Evolutionary conservation across 164 flowering plant species (phyloP).

Genomic region (Euptelea pleiosperma): DNA sequence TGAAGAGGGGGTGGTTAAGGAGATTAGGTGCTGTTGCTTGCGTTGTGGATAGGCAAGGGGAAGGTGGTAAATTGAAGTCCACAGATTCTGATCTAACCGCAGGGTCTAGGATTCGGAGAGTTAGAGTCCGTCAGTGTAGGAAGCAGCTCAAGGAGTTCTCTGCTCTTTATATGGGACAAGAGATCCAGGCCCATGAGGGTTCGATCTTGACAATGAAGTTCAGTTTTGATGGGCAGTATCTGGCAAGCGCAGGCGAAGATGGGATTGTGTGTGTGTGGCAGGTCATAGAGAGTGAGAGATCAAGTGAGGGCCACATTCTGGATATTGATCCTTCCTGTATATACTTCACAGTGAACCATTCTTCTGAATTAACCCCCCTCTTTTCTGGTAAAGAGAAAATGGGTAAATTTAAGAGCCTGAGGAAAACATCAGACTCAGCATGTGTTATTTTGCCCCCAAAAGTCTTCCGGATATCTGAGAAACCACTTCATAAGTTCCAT

Average conservation of each 20-base stretch:
- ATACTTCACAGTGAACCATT: constrained; percentile 66
- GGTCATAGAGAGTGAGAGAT: constrained; percentile 67
- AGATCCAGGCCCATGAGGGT: constrained; percentile 79
- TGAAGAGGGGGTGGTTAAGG: constrained; percentile 48
- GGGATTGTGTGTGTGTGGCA: constrained; percentile 77
- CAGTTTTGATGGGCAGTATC: constrained; percentile 79
- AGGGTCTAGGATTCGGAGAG: constrained; percentile 39
- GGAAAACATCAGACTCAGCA: constrained; percentile 64
- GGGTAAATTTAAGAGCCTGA: constrained; percentile 34
- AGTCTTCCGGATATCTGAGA: constrained; percentile 69
- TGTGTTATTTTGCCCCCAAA: constrained; percentile 79
- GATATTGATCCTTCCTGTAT: constrained; percentile 67
- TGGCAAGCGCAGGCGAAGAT: constrained; percentile 94
- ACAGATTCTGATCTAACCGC: constrained; percentile 14
- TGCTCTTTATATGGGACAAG: constrained; percentile 71
- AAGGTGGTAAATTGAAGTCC: constrained; percentile 18
- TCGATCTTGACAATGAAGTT: constrained; percentile 84
- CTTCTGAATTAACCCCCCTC: constrained; percentile 65
- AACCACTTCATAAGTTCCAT: constrained; percentile 75
- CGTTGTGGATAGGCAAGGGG: constrained; percentile 31
- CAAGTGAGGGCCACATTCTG: constrained; percentile 45
- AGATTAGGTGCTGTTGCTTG: constrained; percentile 55
- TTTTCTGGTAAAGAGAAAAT: constrained; percentile 49
- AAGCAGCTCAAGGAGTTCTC: constrained; percentile 75
- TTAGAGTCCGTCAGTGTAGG: constrained; percentile 51